phyloP scores from a whole-genome alignment of 2,329 filamentous ascomycete species.

The Plectosphaerella sp. region DNA sequence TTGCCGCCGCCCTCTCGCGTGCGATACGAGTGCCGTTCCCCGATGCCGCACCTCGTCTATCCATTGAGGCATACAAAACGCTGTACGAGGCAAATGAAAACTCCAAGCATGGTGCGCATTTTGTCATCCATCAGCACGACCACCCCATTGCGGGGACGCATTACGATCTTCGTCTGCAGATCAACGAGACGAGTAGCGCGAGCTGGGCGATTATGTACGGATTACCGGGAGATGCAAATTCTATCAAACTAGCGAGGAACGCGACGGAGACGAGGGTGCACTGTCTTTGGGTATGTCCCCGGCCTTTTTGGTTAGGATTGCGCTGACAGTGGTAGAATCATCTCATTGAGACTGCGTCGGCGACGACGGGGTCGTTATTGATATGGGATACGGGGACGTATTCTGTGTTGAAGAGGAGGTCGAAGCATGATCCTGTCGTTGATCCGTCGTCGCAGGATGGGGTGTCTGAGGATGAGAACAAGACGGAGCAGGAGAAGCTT shows the following conservation, averaged over 20 bases:
- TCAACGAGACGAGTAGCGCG: slow-evolving; percentile 61
- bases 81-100: slow-evolving; percentile 31
- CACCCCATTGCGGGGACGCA: slow-evolving; percentile 65
- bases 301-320: not conserved
- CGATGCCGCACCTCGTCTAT: slow-evolving; percentile 20
- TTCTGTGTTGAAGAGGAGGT: slow-evolving; percentile 40
- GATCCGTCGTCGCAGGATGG: slow-evolving; percentile 24
- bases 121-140: slow-evolving; percentile 70
- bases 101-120: slow-evolving; percentile 42
- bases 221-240: slow-evolving; percentile 54
- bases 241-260: slow-evolving; percentile 48
- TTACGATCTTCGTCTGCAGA: slow-evolving; percentile 67
- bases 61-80: slow-evolving; percentile 26
- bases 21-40: slow-evolving; percentile 17
- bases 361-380: slow-evolving; percentile 50
- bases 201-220: slow-evolving; percentile 65
- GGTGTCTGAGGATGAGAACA: slow-evolving; percentile 6
- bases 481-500: slow-evolving; percentile 42
- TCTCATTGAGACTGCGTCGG: slow-evolving; percentile 53
- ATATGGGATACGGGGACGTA: slow-evolving; percentile 62
- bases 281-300: slow-evolving; percentile 46
- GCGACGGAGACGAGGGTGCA: slow-evolving; percentile 60
- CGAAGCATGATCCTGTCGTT: slow-evolving; percentile 22
- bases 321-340: slow-evolving; percentile 41
- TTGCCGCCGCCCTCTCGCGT: slow-evolving; percentile 25